phyloP scores from a whole-genome alignment of 257 asterid genomes.

The Knoxia roxburghii region DNA sequence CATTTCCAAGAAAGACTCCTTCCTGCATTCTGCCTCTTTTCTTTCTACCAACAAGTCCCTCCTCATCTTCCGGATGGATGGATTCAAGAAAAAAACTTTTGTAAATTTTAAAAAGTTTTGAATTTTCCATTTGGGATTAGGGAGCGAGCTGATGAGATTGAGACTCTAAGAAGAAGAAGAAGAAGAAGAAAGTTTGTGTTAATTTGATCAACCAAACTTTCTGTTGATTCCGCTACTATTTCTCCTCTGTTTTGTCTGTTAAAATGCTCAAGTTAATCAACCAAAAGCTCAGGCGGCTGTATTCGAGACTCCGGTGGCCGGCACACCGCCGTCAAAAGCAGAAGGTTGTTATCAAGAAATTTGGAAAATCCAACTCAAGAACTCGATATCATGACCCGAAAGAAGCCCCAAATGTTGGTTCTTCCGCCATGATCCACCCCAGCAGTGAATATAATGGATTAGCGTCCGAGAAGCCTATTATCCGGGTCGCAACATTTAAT shows the following conservation, averaged over 20 bases:
- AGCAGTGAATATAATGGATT: conserved; percentile 36
- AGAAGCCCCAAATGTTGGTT: conserved; percentile 14
- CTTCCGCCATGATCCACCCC: conserved; percentile 74
- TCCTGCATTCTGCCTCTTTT: conserved; percentile 13
- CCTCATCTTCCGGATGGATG: background rate
- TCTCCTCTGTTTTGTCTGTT: too few species aligned
- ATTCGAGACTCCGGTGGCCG: conserved; percentile 52
- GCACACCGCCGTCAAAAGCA: conserved; percentile 48
- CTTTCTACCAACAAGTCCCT: too few species aligned
- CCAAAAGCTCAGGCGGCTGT: conserved; percentile 51
- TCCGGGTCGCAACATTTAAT: conserved; percentile 75
- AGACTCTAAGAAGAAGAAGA: too few species aligned
- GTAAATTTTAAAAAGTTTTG: background rate
- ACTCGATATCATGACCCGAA: conserved; percentile 17
- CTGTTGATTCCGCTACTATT: too few species aligned
- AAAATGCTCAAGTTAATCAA: conserved; percentile 49
- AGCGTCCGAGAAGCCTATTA: conserved; percentile 22
- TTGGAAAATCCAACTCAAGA: conserved; percentile 47
- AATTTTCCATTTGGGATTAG: background rate
- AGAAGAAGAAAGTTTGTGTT: too few species aligned
- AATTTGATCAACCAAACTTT: too few species aligned
- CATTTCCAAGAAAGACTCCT: conserved; percentile 24
- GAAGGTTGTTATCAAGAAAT: conserved; percentile 49
- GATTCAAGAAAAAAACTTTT: background rate
- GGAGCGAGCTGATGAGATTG: conserved; percentile 5